Base-by-base conservation (phyloP, 371 early-diverging fungal genomes). In the Mortierella sp. region DNA sequence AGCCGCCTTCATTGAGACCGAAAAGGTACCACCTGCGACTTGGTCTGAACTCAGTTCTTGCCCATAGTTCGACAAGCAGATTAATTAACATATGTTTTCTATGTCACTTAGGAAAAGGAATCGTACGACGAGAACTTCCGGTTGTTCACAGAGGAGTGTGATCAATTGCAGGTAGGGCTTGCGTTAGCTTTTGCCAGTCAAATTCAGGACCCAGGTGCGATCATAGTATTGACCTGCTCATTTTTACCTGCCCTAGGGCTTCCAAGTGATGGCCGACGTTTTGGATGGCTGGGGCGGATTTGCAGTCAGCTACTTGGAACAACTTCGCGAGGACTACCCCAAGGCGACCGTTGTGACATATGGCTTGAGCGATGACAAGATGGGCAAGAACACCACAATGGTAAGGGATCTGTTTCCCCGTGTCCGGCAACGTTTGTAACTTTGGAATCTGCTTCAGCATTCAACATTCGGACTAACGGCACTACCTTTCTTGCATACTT, bases 71-170 rank as follows among this genome's bases (percentile, higher is more conserved):
- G 5, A 46, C 46, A 46, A 46, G 9, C 46, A 9, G 51, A 51
- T 19, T 51, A 14, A 51, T 21, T 19, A 13, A 46, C 13, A 46
- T 28, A 16, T 44, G 37, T 31, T 54, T 31, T 31, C 24, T 75
- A n/a, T 11, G 6, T 51, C 9, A 64, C 31, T 19, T 64, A 89
- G 82, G 93, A 91, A 53, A 80, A 80, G 2, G 92, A 93, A 5
- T 80, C 93, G 6, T 92, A 96, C 44, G 98, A 98, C 28, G 94
- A 95, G 28, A 91, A 91, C 34, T 88, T 98, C 48, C 91, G 98
- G 8, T 89, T 89, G 57, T 95, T 96, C 85, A 91, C 93, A 1
- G 98, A 98, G 85, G 97, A 95, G 77, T 95, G 96, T 79, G 98
- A 98, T 82, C 88, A 89, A 24, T 83, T 96, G 48, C 97, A 96